Evolutionary conservation across 2,329 filamentous ascomycete genomes (phyloP).

Genomic region (Incumbomyces lentus): DNA sequence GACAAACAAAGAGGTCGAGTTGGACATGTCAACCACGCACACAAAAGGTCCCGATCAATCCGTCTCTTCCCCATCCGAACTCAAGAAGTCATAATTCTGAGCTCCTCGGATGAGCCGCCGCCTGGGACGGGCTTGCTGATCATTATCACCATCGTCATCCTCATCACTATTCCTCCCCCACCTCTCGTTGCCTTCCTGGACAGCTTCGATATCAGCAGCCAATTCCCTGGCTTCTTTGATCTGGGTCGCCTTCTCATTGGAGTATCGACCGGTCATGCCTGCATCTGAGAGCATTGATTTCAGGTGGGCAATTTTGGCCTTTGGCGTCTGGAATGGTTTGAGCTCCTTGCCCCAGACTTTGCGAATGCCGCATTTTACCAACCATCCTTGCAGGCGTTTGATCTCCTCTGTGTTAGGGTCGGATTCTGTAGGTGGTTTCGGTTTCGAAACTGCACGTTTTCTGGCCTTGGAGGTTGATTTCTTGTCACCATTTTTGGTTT

Average conservation of each 20-base stretch:
- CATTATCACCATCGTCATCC: constrained; percentile 27
- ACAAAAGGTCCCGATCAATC: constrained; percentile 27
- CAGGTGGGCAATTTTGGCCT: constrained; percentile 74
- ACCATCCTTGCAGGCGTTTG: constrained; percentile 75
- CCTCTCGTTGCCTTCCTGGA: constrained; percentile 66
- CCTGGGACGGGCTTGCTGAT: constrained; percentile 26
- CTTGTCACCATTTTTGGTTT: constrained; percentile 22
- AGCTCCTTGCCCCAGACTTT: constrained; percentile 88
- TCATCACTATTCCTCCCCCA: constrained; percentile 56
- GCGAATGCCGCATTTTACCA: constrained; percentile 81
- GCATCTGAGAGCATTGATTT: constrained; percentile 66
- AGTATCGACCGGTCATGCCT: constrained; percentile 85
- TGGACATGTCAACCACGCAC: neutral
- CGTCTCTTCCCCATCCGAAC: constrained; percentile 56
- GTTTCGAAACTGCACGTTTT: constrained; percentile 7
- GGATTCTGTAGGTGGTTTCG: constrained; percentile 36
- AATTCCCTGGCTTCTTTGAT: constrained; percentile 85
- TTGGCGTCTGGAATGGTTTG: constrained; percentile 60
- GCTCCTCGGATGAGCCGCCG: constrained; percentile 34
- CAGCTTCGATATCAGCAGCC: constrained; percentile 69
- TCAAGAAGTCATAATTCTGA: constrained; percentile 49
- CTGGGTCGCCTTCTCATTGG: constrained; percentile 67
- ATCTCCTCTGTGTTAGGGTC: constrained; percentile 66
- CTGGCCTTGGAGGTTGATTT: constrained; percentile 7
- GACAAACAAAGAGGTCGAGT: no score